These are phyloP conservation scores for Akanthomyces lecanii DNA, from an alignment of 2,329 filamentous ascomycete species.

Conservation along the genomic window DNA sequence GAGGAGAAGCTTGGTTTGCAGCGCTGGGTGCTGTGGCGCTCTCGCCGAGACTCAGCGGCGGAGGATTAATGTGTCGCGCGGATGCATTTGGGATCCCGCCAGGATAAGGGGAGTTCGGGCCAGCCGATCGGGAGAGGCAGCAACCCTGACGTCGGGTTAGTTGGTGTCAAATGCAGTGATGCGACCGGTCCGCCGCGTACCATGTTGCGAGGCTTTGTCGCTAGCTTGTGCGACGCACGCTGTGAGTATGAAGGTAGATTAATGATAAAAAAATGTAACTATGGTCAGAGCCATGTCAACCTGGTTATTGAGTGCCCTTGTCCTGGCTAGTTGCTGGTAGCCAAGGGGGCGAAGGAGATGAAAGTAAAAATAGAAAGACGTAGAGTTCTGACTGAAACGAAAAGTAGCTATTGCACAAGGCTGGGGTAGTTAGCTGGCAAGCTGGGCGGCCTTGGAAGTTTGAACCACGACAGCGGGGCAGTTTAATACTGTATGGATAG, in stretches of 20 bases:
- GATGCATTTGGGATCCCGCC: conserved; percentile 47
- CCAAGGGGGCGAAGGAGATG: neutral
- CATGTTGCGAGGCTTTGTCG: neutral
- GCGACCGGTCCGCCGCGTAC: neutral
- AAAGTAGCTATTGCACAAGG: neutral
- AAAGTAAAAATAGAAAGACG: neutral
- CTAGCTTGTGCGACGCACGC: conserved; percentile 1
- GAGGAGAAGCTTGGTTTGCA: conserved; percentile 22
- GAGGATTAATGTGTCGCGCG: conserved; percentile 49
- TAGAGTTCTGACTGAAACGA: neutral
- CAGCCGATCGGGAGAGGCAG: conserved; percentile 51
- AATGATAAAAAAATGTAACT: neutral
- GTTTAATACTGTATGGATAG: neutral
- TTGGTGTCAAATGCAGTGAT: neutral
- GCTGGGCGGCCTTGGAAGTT: neutral
- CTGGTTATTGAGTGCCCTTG: neutral
- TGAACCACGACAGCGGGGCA: conserved; percentile 1
- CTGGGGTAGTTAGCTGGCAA: neutral
- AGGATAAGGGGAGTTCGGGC: conserved; percentile 51
- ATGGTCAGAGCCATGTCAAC: conserved; percentile 1
- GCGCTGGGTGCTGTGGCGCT: conserved; percentile 25
- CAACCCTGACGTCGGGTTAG: conserved; percentile 46
- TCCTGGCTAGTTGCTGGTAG: neutral
- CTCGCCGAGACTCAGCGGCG: conserved; percentile 31
- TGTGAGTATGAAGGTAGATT: neutral